Evolutionary conservation across 2,329 filamentous ascomycete species (phyloP).

Genomic region (Ceratocystis papillata): DNA sequence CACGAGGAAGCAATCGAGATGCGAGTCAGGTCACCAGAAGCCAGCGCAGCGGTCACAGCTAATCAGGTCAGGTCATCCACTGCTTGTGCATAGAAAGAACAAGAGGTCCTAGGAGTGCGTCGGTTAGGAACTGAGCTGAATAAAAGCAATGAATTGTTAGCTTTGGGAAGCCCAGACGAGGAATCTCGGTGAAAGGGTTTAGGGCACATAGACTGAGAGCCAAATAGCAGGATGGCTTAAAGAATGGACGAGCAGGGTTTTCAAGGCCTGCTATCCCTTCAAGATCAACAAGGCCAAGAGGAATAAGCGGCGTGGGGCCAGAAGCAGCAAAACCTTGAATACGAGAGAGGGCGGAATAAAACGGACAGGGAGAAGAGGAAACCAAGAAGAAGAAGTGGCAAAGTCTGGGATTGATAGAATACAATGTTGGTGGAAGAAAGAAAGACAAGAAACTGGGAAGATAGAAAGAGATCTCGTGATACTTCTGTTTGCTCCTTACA

Average conservation of each 20-base stretch:
- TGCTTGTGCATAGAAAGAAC: background rate
- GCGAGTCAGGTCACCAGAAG: background rate
- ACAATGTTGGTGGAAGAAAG: background rate
- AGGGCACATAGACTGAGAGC: background rate
- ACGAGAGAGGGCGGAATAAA: slow-evolving; percentile 3
- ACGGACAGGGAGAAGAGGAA: background rate
- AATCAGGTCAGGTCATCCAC: slow-evolving; percentile 4
- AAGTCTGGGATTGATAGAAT: background rate
- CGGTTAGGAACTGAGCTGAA: too few relatives aligned
- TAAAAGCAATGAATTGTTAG: too few relatives aligned
- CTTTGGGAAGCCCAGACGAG: background rate
- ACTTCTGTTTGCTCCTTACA: background rate
- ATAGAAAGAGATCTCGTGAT: background rate
- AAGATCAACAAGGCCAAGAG: background rate
- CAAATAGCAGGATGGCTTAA: background rate
- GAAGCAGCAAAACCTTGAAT: slow-evolving; percentile 6
- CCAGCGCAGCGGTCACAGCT: too few relatives aligned
- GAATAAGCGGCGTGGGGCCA: slow-evolving; percentile 3
- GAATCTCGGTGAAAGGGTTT: background rate
- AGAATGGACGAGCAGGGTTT: background rate
- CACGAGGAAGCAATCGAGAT: slow-evolving; percentile 9
- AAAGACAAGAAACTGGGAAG: background rate
- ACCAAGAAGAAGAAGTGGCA: background rate
- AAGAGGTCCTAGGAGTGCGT: background rate
- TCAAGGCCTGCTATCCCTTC: too few relatives aligned